These are phyloP conservation scores for Letharia columbiana DNA, from an alignment of 495 filamentous ascomycete species.

Conservation along the genomic window DNA sequence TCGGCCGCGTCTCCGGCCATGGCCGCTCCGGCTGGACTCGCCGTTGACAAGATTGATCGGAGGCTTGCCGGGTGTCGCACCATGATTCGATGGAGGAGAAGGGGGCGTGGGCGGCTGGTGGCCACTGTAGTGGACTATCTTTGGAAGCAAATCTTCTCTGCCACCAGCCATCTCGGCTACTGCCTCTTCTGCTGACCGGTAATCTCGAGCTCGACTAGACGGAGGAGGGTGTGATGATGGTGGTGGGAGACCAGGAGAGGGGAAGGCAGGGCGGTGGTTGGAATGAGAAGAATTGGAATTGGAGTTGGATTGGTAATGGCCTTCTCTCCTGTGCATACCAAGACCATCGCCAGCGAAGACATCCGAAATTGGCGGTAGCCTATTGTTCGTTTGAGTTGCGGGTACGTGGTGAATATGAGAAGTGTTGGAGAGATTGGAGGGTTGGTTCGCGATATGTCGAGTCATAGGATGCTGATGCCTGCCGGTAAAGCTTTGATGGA, in stretches of 20 bases:
- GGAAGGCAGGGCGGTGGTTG: constrained; percentile 56
- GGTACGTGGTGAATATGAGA: constrained; percentile 91
- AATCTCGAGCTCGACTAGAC: constrained; percentile 67
- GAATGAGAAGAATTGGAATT: constrained; percentile 62
- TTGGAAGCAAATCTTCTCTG: constrained; percentile 80
- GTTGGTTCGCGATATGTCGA: constrained; percentile 75
- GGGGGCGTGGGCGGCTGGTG: constrained; percentile 88
- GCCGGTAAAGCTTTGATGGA: constrained; percentile 94
- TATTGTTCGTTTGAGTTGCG: constrained; percentile 81
- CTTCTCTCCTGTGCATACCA: constrained; percentile 42
- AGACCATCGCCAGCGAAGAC: constrained; percentile 84
- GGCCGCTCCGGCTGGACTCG: constrained; percentile 30
- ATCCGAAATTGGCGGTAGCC: constrained; percentile 87
- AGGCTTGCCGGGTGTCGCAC: constrained; percentile 29
- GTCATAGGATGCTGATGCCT: constrained; percentile 74
- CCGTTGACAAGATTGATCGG: constrained; percentile 26
- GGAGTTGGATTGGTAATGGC: constrained; percentile 40
- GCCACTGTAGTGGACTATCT: constrained; percentile 89
- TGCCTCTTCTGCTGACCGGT: constrained; percentile 90
- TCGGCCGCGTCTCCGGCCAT: constrained; percentile 63
- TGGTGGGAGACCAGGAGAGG: constrained; percentile 62
- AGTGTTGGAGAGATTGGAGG: constrained; percentile 74
- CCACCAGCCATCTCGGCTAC: constrained; percentile 84
- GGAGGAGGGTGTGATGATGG: constrained; percentile 39
- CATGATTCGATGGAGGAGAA: constrained; percentile 51